phyloP scores from a whole-genome alignment of 441 rosid genomes.

The Oxalis stricta region DNA sequence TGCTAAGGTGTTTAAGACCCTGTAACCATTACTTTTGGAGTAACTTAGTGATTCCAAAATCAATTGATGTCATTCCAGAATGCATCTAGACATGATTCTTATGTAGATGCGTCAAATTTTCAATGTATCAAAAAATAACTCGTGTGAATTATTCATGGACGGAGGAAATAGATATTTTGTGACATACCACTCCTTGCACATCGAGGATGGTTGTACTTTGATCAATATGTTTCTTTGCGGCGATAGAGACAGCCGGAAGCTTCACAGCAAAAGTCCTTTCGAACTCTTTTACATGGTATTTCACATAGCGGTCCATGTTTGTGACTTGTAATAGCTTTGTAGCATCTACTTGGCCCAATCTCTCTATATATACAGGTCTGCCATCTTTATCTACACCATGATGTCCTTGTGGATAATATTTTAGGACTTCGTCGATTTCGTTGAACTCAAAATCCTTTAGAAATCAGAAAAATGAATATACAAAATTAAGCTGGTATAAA shows the following conservation, averaged over 20 bases:
- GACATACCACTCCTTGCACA: constrained; percentile 91
- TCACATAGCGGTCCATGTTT: constrained; percentile 68
- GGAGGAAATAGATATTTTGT: too few relatives aligned
- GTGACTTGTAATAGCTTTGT: constrained; percentile 81
- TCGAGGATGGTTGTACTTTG: constrained; percentile 89
- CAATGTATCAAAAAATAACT: too few relatives aligned
- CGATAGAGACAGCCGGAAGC: constrained; percentile 74
- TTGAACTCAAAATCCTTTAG: constrained; percentile 61
- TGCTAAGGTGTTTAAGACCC: constrained; percentile 81
- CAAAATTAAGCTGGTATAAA: not conserved
- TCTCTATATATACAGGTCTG: constrained; percentile 71
- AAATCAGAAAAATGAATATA: constrained; percentile 3
- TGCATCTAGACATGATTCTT: too few relatives aligned
- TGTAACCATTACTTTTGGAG: constrained; percentile 11
- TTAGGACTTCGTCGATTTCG: constrained; percentile 44
- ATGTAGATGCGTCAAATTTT: too few relatives aligned
- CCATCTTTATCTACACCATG: constrained; percentile 90
- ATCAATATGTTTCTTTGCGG: constrained; percentile 70
- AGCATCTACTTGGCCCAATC: constrained; percentile 67
- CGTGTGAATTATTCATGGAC: too few relatives aligned
- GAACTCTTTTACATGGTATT: constrained; percentile 75
- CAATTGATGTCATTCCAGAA: too few relatives aligned
- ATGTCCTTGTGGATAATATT: constrained; percentile 78
- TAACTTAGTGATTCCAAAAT: not conserved
- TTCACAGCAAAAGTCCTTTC: constrained; percentile 62